phyloP scores from a whole-genome alignment of 129 eudicot genomes.

The Mikania micrantha region DNA sequence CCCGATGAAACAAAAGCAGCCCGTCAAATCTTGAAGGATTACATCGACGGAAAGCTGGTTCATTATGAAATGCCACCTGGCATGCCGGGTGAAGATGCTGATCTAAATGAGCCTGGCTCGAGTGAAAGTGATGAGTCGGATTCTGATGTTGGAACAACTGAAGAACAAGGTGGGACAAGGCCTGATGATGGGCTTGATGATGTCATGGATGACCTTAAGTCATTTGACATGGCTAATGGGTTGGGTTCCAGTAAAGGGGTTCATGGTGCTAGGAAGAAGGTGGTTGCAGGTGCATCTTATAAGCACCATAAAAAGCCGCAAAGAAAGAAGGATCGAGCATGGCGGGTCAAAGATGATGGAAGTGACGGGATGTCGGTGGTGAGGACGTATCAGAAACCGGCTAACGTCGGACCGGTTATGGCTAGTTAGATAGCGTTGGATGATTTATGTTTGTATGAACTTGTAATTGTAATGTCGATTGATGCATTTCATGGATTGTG shows the following conservation, averaged over 20 bases:
- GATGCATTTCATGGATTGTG: slow-evolving; percentile 8
- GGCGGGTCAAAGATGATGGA: slow-evolving; percentile 67
- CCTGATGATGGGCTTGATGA: too few species aligned
- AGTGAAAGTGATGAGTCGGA: slow-evolving; percentile 39
- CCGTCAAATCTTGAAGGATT: slow-evolving; percentile 77
- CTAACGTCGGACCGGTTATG: slow-evolving; percentile 38
- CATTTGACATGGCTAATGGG: slow-evolving; percentile 70
- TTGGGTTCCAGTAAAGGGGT: slow-evolving; percentile 28
- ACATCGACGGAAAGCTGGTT: slow-evolving; percentile 75
- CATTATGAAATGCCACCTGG: slow-evolving; percentile 91
- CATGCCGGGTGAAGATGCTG: slow-evolving; percentile 24
- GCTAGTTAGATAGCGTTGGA: slow-evolving; percentile 3
- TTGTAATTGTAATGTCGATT: not conserved
- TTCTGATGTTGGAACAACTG: slow-evolving; percentile 6
- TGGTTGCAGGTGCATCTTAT: slow-evolving; percentile 35
- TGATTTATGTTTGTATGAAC: slow-evolving; percentile 9
- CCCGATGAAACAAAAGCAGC: slow-evolving; percentile 93
- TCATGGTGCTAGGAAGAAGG: slow-evolving; percentile 33
- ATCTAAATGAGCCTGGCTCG: not conserved
- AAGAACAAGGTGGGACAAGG: slow-evolving; percentile 22
- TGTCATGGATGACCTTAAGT: slow-evolving; percentile 55
- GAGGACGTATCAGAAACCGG: slow-evolving; percentile 62
- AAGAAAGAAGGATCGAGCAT: slow-evolving; percentile 75
- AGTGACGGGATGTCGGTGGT: slow-evolving; percentile 76
- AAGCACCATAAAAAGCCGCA: slow-evolving; percentile 86